Conservation (phyloP, 2,329 filamentous ascomycete genomes). For the Nigrospora osmanthi region DNA sequence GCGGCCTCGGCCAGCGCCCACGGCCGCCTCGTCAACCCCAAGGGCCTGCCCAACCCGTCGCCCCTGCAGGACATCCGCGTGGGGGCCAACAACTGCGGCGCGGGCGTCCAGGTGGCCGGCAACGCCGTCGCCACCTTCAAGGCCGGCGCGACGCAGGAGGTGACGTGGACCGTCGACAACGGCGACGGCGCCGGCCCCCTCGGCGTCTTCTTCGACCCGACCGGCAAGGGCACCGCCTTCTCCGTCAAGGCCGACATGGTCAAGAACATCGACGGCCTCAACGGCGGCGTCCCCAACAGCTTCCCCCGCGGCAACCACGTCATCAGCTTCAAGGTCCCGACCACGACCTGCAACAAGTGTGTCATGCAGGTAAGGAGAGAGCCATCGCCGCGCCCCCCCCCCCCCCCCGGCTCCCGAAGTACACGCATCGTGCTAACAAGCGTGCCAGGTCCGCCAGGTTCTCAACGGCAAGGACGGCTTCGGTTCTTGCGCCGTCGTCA, state of each 20-base stretch:
- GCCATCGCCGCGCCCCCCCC: too few relatives aligned
- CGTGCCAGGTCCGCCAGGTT: neutral
- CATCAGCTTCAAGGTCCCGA: slow-evolving; percentile 4
- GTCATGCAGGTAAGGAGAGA: slow-evolving; percentile 1
- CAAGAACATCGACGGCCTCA: slow-evolving; percentile 2
- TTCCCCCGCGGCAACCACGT: slow-evolving; percentile 4
- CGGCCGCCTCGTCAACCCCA: slow-evolving; percentile 2
- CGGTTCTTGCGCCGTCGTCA: slow-evolving; percentile 4
- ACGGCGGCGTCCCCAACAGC: slow-evolving; percentile 5
- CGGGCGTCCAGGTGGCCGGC: slow-evolving; percentile 1
- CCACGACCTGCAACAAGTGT: slow-evolving; percentile 4
- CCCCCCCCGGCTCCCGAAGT: too few relatives aligned
- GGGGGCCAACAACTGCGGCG: slow-evolving; percentile 2
- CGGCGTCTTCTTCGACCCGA: slow-evolving; percentile 4
- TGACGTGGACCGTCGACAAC: slow-evolving; percentile 5
- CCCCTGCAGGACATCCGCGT: slow-evolving; percentile 4
- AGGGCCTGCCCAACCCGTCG: slow-evolving; percentile 2
- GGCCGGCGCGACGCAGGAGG: slow-evolving; percentile 3
- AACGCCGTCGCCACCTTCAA: slow-evolving; percentile 3
- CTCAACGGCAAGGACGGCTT: slow-evolving; percentile 3
- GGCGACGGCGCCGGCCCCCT: slow-evolving; percentile 5
- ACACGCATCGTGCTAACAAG: too few relatives aligned
- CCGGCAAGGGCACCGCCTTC: slow-evolving; percentile 4
- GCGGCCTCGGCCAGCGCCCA: slow-evolving; percentile 4
- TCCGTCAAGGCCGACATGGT: slow-evolving; percentile 3